Conservation (phyloP, 2,329 filamentous ascomycete genomes). For the Mariannaea sp. region DNA sequence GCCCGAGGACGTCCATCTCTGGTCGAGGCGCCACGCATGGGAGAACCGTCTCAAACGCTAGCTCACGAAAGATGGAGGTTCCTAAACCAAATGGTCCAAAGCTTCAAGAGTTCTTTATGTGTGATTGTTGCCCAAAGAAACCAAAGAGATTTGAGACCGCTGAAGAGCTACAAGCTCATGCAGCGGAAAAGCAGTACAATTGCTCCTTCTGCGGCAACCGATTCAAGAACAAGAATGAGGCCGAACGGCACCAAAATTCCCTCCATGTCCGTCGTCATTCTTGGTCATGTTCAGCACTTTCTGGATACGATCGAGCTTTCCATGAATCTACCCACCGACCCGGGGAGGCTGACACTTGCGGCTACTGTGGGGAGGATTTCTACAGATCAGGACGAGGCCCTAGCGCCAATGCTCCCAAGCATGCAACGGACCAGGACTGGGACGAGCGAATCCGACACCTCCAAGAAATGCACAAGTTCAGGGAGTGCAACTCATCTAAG, state of each 20-base stretch:
- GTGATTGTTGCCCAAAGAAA: conserved; percentile 96
- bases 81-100: conserved; percentile 54
- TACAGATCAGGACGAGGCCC: conserved; percentile 52
- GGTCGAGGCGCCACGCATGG: conserved; percentile 48
- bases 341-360: conserved; percentile 78
- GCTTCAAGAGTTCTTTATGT: conserved; percentile 66
- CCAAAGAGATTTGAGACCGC: conserved; percentile 90
- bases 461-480: conserved; percentile 91
- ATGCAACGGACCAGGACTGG: conserved; percentile 82
- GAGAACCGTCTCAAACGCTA: conserved; percentile 53
- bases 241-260: conserved; percentile 93
- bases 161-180: conserved; percentile 84
- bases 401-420: conserved; percentile 44
- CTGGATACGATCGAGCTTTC: conserved; percentile 79
- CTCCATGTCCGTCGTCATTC: conserved; percentile 90
- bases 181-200: conserved; percentile 94
- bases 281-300: conserved; percentile 93
- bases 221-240: conserved; percentile 99
- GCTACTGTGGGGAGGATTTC: conserved; percentile 96
- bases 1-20: conserved; percentile 53
- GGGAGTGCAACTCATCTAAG: conserved; percentile 97
- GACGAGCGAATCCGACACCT: conserved; percentile 84
- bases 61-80: conserved; percentile 58
- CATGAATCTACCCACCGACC: conserved; percentile 75
- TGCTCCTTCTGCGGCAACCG: conserved; percentile 91